Evolutionary conservation across 208 protist genomes (phyloP).

Genomic region (Acanthamoeba culbertsoni): DNA sequence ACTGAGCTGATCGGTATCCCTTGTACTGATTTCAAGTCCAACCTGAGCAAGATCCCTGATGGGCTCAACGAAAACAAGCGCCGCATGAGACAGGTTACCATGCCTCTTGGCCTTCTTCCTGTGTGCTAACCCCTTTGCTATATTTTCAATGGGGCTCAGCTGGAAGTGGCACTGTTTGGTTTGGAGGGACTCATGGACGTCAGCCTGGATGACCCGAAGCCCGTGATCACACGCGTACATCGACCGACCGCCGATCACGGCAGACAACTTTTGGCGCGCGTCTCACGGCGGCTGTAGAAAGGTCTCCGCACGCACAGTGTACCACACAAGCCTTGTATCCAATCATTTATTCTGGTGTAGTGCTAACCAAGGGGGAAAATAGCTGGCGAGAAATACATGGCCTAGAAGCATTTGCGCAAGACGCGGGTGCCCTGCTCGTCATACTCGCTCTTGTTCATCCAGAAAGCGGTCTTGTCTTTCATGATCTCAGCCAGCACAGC

Average conservation of each 20-base stretch:
- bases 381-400: too few relatives aligned
- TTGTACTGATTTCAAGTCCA: neutral
- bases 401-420: conserved; percentile 67
- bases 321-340: too few relatives aligned
- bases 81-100: neutral
- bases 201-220: neutral
- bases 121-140: neutral
- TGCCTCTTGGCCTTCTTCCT: neutral
- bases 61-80: neutral
- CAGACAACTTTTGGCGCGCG: neutral
- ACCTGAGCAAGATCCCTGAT: neutral
- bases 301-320: neutral
- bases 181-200: conserved; percentile 42
- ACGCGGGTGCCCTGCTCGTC: conserved; percentile 81
- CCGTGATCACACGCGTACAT: neutral
- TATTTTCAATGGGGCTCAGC: neutral
- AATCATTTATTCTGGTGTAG: too few relatives aligned
- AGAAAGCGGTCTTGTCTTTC: conserved; percentile 86
- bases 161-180: conserved; percentile 14
- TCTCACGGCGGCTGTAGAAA: neutral
- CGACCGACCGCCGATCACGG: neutral
- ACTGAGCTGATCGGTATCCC: neutral
- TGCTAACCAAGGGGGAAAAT: too few relatives aligned
- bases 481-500: conserved; percentile 94
- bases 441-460: conserved; percentile 87